Evolutionary conservation across 768 basidiomycete genomes (phyloP).

Genomic region (Dentipellis sp.): DNA sequence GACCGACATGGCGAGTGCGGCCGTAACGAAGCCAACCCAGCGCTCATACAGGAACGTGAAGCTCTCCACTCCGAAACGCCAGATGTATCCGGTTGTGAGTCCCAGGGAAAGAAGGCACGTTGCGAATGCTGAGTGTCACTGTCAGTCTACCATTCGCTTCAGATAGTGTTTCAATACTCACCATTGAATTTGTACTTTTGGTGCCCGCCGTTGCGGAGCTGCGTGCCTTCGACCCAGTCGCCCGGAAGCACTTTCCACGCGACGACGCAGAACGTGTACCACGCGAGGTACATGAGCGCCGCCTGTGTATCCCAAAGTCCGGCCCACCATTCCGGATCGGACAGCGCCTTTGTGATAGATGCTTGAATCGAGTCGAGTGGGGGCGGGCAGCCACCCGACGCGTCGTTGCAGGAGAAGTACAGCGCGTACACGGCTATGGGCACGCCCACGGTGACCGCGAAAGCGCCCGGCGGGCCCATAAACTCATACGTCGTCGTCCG

Average conservation of each 20-base stretch:
- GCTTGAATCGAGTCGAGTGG: constrained; percentile 30
- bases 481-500: constrained; percentile 73
- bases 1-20: constrained; percentile 69
- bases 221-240: constrained; percentile 27
- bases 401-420: constrained; percentile 71
- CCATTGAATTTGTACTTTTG: constrained; percentile 95
- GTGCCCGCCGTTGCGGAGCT: constrained; percentile 62
- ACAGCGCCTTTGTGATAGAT: constrained; percentile 37
- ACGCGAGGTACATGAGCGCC: constrained; percentile 63
- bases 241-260: constrained; percentile 76
- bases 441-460: constrained; percentile 59
- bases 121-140: constrained; percentile 54
- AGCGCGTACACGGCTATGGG: constrained; percentile 66
- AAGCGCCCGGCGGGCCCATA: constrained; percentile 70
- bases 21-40: constrained; percentile 85
- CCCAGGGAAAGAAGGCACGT: constrained; percentile 81
- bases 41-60: constrained; percentile 90
- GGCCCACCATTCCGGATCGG: constrained; percentile 53
- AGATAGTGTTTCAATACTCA: constrained; percentile 25
- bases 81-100: constrained; percentile 56
- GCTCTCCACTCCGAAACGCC: constrained; percentile 63
- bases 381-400: constrained; percentile 62
- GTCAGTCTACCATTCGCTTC: background rate
- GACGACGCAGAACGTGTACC: constrained; percentile 84
- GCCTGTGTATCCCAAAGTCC: constrained; percentile 81